These are phyloP conservation scores for Ceratocystis lukuohia DNA, from an alignment of 2,329 filamentous ascomycete genomes.

Conservation along the genomic window DNA sequence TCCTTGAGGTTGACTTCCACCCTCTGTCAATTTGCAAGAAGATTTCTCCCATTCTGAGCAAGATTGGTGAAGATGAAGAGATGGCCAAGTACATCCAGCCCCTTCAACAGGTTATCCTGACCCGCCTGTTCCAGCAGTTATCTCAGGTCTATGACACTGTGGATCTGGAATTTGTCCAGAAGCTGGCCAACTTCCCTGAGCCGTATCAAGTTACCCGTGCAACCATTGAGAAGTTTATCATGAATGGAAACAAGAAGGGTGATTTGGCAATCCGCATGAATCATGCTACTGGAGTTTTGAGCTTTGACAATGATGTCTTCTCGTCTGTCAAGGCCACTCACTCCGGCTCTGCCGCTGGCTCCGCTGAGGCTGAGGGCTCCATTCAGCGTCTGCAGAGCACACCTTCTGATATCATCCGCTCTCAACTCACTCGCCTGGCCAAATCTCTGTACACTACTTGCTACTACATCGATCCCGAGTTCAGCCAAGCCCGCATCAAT, in stretches of 20 bases:
- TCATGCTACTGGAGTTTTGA: constrained; percentile 86
- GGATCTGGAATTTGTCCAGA: constrained; percentile 82
- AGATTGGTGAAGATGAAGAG: constrained; percentile 86
- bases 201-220: constrained; percentile 83
- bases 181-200: constrained; percentile 88
- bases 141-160: constrained; percentile 99
- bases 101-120: constrained; percentile 96
- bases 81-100: constrained; percentile 96
- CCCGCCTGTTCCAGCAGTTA: constrained; percentile 94
- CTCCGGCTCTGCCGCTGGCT: constrained; percentile 69
- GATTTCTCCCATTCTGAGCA: constrained; percentile 86
- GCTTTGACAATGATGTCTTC: constrained; percentile 97
- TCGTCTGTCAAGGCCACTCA: constrained; percentile 89
- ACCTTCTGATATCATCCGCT: constrained; percentile 91
- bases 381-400: constrained; percentile 96
- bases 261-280: constrained; percentile 93
- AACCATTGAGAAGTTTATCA: constrained; percentile 99
- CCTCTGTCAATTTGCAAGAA: constrained; percentile 97
- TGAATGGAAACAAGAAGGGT: constrained; percentile 99
- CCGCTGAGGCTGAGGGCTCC: constrained; percentile 74
- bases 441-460: constrained; percentile 86
- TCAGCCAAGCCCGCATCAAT: constrained; percentile 67
- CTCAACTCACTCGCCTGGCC: constrained; percentile 80
- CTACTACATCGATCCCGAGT: constrained; percentile 85
- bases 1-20: constrained; percentile 97